phyloP scores from a whole-genome alignment of 495 filamentous ascomycete genomes.

The Tuber aestivum region DNA sequence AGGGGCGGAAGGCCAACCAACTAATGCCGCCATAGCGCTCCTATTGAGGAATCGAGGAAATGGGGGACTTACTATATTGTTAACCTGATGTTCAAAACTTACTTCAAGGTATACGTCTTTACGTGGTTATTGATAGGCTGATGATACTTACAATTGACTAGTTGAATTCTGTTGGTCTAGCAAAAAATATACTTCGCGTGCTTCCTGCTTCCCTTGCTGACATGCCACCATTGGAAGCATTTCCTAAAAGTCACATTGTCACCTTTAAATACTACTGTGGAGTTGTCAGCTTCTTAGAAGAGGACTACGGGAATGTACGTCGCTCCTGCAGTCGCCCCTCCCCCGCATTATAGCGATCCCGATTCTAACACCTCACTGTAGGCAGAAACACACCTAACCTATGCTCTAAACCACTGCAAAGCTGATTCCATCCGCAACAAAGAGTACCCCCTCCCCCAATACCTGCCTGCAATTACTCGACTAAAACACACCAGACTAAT shows the following conservation, averaged over 20 bases:
- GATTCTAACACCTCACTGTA: conserved; percentile 38
- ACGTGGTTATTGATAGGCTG: background rate
- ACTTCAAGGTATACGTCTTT: conserved; percentile 64
- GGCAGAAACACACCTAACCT: conserved; percentile 73
- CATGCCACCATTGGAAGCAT: conserved; percentile 65
- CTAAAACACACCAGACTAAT: conserved; percentile 57
- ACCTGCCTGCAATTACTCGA: conserved; percentile 38
- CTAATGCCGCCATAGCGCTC: conserved; percentile 53
- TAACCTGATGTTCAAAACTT: conserved; percentile 93
- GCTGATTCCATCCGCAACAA: conserved; percentile 63
- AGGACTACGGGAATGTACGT: conserved; percentile 60
- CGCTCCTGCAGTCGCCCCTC: background rate
- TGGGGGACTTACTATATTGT: conserved; percentile 93
- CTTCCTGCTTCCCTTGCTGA: conserved; percentile 68
- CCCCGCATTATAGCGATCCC: conserved; percentile 42
- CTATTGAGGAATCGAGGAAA: conserved; percentile 84
- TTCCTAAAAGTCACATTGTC: conserved; percentile 85
- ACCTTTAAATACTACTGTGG: conserved; percentile 95
- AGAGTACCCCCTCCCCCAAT: conserved; percentile 51
- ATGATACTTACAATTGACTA: conserved; percentile 35
- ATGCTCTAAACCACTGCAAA: conserved; percentile 73
- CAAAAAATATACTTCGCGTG: conserved; percentile 80
- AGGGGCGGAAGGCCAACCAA: background rate
- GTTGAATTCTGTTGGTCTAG: conserved; percentile 78
- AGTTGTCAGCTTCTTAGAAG: conserved; percentile 81